Evolutionary conservation across 495 filamentous ascomycete species (phyloP).

Genomic region (Hypomontagnella monticulosa): DNA sequence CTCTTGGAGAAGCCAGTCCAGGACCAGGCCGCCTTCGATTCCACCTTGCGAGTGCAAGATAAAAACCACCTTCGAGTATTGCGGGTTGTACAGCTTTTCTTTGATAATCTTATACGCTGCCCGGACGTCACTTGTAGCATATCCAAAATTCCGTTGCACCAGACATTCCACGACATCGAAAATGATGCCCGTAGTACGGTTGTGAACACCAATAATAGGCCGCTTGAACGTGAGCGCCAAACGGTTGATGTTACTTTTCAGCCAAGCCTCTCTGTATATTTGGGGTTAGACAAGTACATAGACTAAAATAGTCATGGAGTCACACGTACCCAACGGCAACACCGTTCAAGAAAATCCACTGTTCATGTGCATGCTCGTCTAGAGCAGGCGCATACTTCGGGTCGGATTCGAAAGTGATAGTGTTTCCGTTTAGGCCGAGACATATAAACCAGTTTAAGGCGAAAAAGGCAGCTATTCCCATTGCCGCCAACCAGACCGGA

Average conservation of each 20-base stretch:
- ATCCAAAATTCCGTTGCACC: slow-evolving; percentile 78
- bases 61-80: slow-evolving; percentile 76
- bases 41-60: slow-evolving; percentile 86
- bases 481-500: slow-evolving; percentile 59
- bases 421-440: slow-evolving; percentile 59
- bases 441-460: slow-evolving; percentile 61
- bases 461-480: slow-evolving; percentile 50
- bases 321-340: slow-evolving; percentile 66
- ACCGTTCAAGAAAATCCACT: slow-evolving; percentile 81
- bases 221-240: slow-evolving; percentile 79
- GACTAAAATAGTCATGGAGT: slow-evolving; percentile 14
- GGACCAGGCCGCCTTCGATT: slow-evolving; percentile 75
- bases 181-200: slow-evolving; percentile 74
- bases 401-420: slow-evolving; percentile 53
- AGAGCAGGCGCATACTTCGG: slow-evolving; percentile 53
- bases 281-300: slow-evolving; percentile 16
- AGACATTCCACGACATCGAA: slow-evolving; percentile 82
- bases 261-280: slow-evolving; percentile 59
- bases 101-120: slow-evolving; percentile 66
- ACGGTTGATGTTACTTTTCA: slow-evolving; percentile 75
- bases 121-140: slow-evolving; percentile 75
- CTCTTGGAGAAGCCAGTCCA: slow-evolving; percentile 84
- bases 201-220: slow-evolving; percentile 82
- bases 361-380: slow-evolving; percentile 63
- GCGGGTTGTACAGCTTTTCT: slow-evolving; percentile 62